phyloP scores from a whole-genome alignment of 169 alveolate genomes.

The Eimeria maxima region DNA sequence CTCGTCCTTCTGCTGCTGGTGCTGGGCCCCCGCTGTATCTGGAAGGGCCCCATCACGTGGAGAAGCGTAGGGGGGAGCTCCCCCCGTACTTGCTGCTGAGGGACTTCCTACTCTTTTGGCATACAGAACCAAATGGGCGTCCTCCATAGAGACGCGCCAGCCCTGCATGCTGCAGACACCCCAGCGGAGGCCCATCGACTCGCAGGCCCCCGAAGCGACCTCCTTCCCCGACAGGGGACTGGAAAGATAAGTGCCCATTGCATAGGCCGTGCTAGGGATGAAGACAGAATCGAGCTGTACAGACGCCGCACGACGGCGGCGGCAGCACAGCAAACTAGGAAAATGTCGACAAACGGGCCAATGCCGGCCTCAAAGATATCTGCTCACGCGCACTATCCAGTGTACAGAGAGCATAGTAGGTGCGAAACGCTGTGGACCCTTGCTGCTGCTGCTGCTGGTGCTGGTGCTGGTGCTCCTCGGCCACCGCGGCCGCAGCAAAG shows the following conservation, averaged over 20 bases:
- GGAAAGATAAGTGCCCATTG: conserved; percentile 84
- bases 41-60: conserved; percentile 13
- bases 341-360: neutral
- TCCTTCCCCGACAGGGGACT: conserved; percentile 74
- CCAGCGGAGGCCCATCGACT: conserved; percentile 76
- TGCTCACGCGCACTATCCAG: conserved; percentile 4
- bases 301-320: conserved; percentile 50
- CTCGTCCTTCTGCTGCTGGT: conserved; percentile 64
- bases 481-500: neutral
- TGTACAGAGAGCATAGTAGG: conserved; percentile 29
- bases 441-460: neutral
- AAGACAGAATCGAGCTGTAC: neutral
- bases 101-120: conserved; percentile 35
- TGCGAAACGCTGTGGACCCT: neutral
- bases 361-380: neutral
- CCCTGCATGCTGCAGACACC: conserved; percentile 94
- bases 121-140: conserved; percentile 92
- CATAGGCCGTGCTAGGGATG: conserved; percentile 10
- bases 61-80: neutral
- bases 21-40: conserved; percentile 12
- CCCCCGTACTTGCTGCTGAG: neutral
- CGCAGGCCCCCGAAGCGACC: conserved; percentile 76
- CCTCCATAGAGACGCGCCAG: conserved; percentile 98
- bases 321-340: conserved; percentile 26
- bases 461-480: neutral